Conservation (phyloP, 345 rosid species). For the Populus tremula region DNA sequence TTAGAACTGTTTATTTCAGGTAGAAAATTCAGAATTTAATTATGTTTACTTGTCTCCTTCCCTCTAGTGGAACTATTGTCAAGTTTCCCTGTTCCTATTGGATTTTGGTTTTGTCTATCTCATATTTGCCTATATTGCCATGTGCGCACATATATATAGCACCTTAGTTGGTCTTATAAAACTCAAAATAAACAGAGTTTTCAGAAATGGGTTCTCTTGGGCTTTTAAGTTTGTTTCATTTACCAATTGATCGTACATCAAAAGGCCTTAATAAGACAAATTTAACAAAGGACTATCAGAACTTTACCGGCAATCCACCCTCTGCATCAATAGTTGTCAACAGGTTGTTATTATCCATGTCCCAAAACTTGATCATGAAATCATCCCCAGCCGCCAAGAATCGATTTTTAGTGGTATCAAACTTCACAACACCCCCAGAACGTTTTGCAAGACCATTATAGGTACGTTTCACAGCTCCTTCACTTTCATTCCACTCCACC, state of each 20-base stretch:
- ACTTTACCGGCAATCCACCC: constrained; percentile 74
- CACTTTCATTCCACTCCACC: constrained; percentile 93
- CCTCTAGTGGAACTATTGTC: background rate
- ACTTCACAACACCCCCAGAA: constrained; percentile 68
- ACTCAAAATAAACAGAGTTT: background rate
- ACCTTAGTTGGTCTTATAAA: background rate
- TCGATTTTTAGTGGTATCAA: constrained; percentile 75
- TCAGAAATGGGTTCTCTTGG: background rate
- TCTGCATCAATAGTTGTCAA: constrained; percentile 69
- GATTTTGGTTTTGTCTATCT: background rate
- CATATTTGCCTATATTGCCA: background rate
- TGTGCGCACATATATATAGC: background rate
- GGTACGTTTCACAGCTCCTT: constrained; percentile 62
- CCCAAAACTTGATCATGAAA: constrained; percentile 73
- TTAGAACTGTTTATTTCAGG: background rate
- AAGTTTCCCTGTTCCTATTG: background rate
- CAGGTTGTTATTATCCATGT: constrained; percentile 58
- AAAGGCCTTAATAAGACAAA: constrained; percentile 5
- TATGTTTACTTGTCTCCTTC: background rate
- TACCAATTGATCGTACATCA: background rate
- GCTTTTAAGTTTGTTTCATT: background rate
- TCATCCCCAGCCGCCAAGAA: constrained; percentile 91
- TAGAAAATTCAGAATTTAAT: background rate
- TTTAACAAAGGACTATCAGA: constrained; percentile 1
- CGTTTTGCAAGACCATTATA: constrained; percentile 73